A percentile compares a stretch with the other conserved stretches of the same genome.
These are phyloP conservation scores for Amanita polypyramis DNA, from an alignment of 768 basidiomycete genomes.

Conservation along the genomic window DNA sequence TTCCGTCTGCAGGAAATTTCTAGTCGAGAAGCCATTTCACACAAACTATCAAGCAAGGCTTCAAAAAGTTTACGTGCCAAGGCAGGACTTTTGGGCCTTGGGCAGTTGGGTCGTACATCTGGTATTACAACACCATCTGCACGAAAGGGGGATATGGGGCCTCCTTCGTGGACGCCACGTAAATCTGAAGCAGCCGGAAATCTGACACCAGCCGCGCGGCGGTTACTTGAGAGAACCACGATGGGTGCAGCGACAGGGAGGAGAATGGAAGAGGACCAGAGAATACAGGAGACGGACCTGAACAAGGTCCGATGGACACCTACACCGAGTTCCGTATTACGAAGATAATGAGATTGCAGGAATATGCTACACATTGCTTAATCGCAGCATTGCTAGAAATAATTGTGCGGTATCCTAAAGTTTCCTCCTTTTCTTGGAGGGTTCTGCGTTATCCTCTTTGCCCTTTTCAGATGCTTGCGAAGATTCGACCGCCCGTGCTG, in stretches of 20 bases:
- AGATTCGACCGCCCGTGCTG: constrained; percentile 7
- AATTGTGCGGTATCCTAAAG: constrained; percentile 1
- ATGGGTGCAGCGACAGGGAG: constrained; percentile 51
- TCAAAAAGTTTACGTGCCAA: constrained; percentile 72
- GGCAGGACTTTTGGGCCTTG: constrained; percentile 47
- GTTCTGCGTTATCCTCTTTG: constrained; percentile 9
- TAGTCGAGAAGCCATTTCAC: constrained; percentile 73
- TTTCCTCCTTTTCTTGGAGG: constrained; percentile 9
- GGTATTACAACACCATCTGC: constrained; percentile 22
- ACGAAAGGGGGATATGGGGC: constrained; percentile 57
- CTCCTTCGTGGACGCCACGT: constrained; percentile 72
- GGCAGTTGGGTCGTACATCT: constrained; percentile 22
- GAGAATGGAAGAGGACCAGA: constrained; percentile 46
- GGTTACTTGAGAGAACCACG: constrained; percentile 64
- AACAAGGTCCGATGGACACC: constrained; percentile 72
- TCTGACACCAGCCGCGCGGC: constrained; percentile 78
- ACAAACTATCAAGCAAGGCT: constrained; percentile 73
- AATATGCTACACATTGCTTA: background rate
- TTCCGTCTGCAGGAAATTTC: constrained; percentile 75
- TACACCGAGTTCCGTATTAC: constrained; percentile 38
- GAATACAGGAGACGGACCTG: constrained; percentile 49
- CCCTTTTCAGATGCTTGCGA: constrained; percentile 12
- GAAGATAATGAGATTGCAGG: constrained; percentile 18
- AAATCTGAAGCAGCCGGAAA: constrained; percentile 61
- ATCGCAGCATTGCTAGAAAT: background rate